Evolutionary conservation across 2,329 filamentous ascomycete species (phyloP).

Genomic region (Cladosporium sp.): DNA sequence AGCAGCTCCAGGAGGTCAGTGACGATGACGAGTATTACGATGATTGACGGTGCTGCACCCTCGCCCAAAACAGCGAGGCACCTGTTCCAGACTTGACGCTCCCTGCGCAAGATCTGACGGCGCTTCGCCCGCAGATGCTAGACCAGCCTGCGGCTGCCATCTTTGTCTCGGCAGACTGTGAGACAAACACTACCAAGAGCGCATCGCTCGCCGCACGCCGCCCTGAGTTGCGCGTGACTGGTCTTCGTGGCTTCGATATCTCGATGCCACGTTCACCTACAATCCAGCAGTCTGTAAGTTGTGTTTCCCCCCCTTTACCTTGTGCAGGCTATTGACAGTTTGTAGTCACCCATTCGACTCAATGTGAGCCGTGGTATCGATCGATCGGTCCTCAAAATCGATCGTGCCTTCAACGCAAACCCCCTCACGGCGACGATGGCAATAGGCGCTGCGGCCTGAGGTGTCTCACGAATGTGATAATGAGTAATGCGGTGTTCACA

Average conservation of each 20-base stretch:
- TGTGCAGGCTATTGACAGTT: not conserved
- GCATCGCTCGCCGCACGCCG: constrained; percentile 1
- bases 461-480: constrained; percentile 8
- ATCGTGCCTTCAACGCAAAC: not conserved
- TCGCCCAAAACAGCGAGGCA: constrained; percentile 67
- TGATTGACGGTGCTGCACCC: constrained; percentile 70
- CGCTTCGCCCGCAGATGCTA: constrained; percentile 37
- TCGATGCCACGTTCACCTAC: not conserved
- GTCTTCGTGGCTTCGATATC: constrained; percentile 3
- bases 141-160: constrained; percentile 25
- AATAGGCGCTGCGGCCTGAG: constrained; percentile 9
- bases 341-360: not conserved
- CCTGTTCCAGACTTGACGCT: constrained; percentile 58
- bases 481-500: constrained; percentile 10
- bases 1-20: constrained; percentile 87
- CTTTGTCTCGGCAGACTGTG: constrained; percentile 24
- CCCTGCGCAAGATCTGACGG: constrained; percentile 48
- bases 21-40: constrained; percentile 83
- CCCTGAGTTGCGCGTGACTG: constrained; percentile 13
- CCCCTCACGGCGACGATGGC: not conserved
- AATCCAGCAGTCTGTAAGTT: constrained; percentile 3
- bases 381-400: not conserved
- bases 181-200: constrained; percentile 9
- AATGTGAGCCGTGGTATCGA: not conserved
- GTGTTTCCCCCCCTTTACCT: no score